Base-by-base conservation (phyloP, 1,139 yeast species). In the Taiozyma sp. region DNA sequence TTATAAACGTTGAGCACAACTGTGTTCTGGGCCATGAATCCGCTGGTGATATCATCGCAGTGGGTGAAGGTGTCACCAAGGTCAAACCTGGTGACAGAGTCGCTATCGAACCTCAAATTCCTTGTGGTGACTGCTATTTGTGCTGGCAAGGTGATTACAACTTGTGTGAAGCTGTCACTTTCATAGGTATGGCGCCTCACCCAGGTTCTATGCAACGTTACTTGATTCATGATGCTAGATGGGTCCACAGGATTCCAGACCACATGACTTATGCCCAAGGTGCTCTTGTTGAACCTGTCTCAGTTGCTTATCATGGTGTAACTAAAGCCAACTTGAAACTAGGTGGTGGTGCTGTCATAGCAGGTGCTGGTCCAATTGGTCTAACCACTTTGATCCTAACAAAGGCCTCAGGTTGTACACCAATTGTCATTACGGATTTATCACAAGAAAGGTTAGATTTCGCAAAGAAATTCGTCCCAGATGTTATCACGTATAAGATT, bases 331-430 rank as follows among this genome's bases (percentile, higher is more conserved):
- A 76, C 38, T 71, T 87, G 51, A 73, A 72, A 44, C 79, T 87
- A 53, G 96, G 95, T 52, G 93, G 87, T 59, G 74, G 80, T 12
- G 85, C 84, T 23, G 81, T 84, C 44, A 86, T 90, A 19, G 85
- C 87, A 58, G 97, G 97, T 49, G 96, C 96, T 24, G 97, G 97
- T 13, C 97, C 97, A 16, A 91, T 90, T 56, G 97, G 97, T 39
- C 72, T 90, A 48, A 76, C 89, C 55, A 76, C 86, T 48, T 92
- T 95, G 34, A 78, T 87, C 42, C 84, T 84, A 23, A 95, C 95
- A 27, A 78, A 78, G 51, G 87, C 90, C 19, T 88, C 87, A 57
- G 97, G 97, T 32, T 95, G 96, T 16, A 72, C 83, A 80, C 66
- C 65, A 16, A 60, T 66, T n/a, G 64, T 65, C n/a, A 64, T 57